Evolutionary conservation across 441 rosid species (phyloP).

Genomic region (Gossypium davidsonii): DNA sequence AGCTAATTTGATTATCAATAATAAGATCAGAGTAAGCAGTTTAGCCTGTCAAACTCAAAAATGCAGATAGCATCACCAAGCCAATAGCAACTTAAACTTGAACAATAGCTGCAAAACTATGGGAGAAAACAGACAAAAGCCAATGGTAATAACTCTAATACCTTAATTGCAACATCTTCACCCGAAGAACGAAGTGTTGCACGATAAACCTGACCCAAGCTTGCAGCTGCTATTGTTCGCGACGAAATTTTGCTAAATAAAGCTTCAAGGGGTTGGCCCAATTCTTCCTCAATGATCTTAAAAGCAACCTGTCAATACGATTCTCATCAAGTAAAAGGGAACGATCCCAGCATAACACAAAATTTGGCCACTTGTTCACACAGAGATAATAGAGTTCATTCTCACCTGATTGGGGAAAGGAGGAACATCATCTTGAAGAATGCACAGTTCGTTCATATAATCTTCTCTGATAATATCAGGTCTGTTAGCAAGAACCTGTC

Average conservation of each 20-base stretch:
- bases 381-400: neutral
- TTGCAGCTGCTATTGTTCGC: constrained; percentile 90
- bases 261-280: constrained; percentile 86
- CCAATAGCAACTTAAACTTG: neutral
- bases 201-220: constrained; percentile 93
- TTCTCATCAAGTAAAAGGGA: constrained; percentile 17
- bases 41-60: neutral
- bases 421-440: constrained; percentile 95
- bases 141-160: constrained; percentile 22
- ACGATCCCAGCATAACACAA: neutral
- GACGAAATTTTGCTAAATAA: constrained; percentile 77
- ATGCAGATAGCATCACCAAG: neutral
- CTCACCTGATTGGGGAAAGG: constrained; percentile 82
- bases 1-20: constrained; percentile 4
- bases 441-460: constrained; percentile 94
- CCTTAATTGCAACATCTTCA: constrained; percentile 97
- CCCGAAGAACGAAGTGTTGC: constrained; percentile 83
- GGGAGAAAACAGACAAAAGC: constrained; percentile 1
- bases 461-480: constrained; percentile 94
- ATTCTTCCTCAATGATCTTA: constrained; percentile 81
- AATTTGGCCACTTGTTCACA: neutral
- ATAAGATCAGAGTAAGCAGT: neutral
- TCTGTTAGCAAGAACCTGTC: constrained; percentile 80
- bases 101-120: neutral
- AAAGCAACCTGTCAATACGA: constrained; percentile 63